Conservation (phyloP, 2,329 filamentous ascomycete species). For the Trichoderma semiorbis region DNA sequence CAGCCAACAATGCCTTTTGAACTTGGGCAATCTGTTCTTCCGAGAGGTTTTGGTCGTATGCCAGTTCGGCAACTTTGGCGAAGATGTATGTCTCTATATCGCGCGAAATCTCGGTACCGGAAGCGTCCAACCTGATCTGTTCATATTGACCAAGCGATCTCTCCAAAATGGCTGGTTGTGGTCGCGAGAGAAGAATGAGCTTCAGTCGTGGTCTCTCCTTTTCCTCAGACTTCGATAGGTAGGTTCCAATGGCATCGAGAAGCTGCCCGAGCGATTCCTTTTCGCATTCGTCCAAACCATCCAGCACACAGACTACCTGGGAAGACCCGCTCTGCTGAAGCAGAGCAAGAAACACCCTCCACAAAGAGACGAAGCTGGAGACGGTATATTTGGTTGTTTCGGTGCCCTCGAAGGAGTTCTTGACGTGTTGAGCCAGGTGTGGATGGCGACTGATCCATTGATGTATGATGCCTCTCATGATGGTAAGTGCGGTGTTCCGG, state of each 20-base stretch:
- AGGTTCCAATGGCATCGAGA: constrained; percentile 1
- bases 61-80: background rate
- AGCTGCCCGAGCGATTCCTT: constrained; percentile 1
- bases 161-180: background rate
- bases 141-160: background rate
- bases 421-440: background rate
- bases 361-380: constrained; percentile 1
- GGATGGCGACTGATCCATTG: background rate
- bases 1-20: background rate
- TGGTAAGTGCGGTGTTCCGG: background rate
- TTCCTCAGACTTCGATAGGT: background rate
- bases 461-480: constrained; percentile 11
- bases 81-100: constrained; percentile 1
- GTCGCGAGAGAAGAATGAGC: constrained; percentile 3
- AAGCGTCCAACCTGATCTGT: background rate
- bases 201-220: background rate
- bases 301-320: constrained; percentile 4
- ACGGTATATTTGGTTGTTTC: constrained; percentile 11
- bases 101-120: background rate
- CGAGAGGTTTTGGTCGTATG: background rate
- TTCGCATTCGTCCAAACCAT: constrained; percentile 8
- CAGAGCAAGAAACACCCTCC: constrained; percentile 1
- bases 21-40: background rate
- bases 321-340: background rate
- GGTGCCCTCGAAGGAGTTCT: background rate